Conservation (phyloP, 177 flowering plant species). For the Vitis hybrid region DNA sequence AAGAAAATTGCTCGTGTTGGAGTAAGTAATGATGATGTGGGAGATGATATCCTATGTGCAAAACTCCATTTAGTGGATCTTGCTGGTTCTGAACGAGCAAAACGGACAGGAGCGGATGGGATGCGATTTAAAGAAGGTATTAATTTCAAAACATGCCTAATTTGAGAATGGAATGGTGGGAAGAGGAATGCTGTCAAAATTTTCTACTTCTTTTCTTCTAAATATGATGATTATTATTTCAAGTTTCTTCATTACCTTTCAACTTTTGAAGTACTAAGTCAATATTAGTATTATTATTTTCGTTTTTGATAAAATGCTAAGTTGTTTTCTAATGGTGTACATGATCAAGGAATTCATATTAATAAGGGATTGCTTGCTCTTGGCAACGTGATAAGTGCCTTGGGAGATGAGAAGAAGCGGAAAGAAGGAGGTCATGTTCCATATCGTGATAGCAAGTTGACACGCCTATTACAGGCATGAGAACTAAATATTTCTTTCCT, state of each 20-base stretch:
- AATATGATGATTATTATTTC: too few species aligned
- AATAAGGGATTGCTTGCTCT: conserved; percentile 92
- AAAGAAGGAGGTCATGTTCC: conserved; percentile 98
- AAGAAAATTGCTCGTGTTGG: conserved; percentile 39
- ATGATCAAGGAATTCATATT: conserved; percentile 69
- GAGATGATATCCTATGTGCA: conserved; percentile 77
- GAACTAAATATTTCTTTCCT: not conserved
- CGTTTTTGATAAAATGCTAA: not conserved
- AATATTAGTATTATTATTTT: not conserved
- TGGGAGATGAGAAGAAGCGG: conserved; percentile 96
- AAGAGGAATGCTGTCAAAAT: not conserved
- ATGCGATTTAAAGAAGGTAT: conserved; percentile 92
- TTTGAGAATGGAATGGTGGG: not conserved
- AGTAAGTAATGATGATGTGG: conserved; percentile 43
- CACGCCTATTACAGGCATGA: conserved; percentile 86
- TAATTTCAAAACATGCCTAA: not conserved
- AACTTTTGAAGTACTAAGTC: too few species aligned
- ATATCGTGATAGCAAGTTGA: conserved; percentile 96
- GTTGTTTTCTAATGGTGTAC: conserved; percentile 14
- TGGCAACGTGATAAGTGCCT: conserved; percentile 98
- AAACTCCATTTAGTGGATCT: conserved; percentile 97
- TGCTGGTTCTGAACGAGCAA: conserved; percentile 97
- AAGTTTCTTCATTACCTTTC: too few species aligned
- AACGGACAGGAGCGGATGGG: conserved; percentile 94
- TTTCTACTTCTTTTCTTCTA: conserved; percentile 1